Evolutionary conservation across 2,329 filamentous ascomycete species (phyloP).

Genomic region (Arthrobotrys pseudoclavata): DNA sequence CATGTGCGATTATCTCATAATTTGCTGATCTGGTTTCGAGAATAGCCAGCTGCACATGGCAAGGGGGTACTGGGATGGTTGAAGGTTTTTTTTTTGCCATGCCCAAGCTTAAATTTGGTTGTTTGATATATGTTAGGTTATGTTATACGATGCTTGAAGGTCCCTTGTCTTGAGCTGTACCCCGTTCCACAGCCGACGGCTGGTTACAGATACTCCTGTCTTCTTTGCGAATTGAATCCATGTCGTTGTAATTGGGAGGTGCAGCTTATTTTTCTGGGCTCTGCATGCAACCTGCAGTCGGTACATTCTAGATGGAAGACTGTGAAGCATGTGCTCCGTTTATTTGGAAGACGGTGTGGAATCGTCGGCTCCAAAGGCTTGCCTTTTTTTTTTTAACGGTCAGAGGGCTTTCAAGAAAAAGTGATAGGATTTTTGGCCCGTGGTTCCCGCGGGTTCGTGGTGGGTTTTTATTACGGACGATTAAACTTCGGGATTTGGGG

Average conservation of each 20-base stretch:
- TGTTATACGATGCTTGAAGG: conserved; percentile 19
- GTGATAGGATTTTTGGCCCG: conserved; percentile 38
- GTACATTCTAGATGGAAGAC: conserved; percentile 27
- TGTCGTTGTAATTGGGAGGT: conserved; percentile 29
- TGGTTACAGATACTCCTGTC: conserved; percentile 55
- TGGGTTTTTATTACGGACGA: conserved; percentile 10
- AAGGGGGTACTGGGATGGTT: conserved; percentile 23
- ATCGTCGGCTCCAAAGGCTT: conserved; percentile 24
- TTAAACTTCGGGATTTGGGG: conserved; percentile 15
- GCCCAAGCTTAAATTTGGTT: conserved; percentile 9
- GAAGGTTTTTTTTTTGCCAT: conserved; percentile 20
- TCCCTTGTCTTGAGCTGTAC: conserved; percentile 48
- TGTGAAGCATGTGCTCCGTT: conserved; percentile 43
- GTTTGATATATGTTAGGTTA: conserved; percentile 4
- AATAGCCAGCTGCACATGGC: conserved; percentile 33
- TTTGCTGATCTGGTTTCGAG: conserved; percentile 60
- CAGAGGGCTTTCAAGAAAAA: background rate
- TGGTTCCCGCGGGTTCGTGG: conserved; percentile 51
- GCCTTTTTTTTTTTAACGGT: conserved; percentile 1
- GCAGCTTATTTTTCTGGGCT: conserved; percentile 53
- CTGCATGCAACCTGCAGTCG: conserved; percentile 53
- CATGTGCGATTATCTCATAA: conserved; percentile 61
- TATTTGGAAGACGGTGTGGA: conserved; percentile 31
- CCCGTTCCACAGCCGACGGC: conserved; percentile 59
- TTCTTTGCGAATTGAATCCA: conserved; percentile 48